Evolutionary conservation across 2,329 filamentous ascomycete species (phyloP), one percentile per base, ranked within the genome.

Genomic region (Pseudonectria foliicola): DNA sequence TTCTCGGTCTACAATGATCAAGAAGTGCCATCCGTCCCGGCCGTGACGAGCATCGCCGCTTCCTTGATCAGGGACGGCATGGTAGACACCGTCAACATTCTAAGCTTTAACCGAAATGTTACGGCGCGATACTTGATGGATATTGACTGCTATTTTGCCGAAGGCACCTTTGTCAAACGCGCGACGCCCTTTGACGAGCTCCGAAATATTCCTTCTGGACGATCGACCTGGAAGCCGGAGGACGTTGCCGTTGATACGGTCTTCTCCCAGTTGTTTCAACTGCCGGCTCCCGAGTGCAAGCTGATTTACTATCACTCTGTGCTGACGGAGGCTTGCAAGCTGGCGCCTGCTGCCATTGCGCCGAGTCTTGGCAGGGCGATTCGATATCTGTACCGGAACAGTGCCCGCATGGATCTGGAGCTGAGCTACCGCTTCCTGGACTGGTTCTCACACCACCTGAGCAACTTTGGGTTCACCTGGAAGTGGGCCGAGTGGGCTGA

Each of bases 381-480:
- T 50, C 78, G 92, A 35, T 94, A 83, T 53, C 69, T 95, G 43
- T 98, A 95, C 67, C 78, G 85, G 43, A 88, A 83, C 56, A 69
- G 85, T 8, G 80, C 87, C 39, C 75, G 73, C 3, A 80, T 96
- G 69, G 92, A 98, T 54, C 69, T 95, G 31, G 89, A 96, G 62
- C 67, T 98, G 28, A 75, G 71, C 37, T 83, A 89, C 53, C 78
- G 92, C 16, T 96, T 96, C 63, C 71, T 95, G 56, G 90, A 96
- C 59, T 98, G 92, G 92, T 98, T 98, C 56, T 77, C 90, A 13
- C 92, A 98, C 59, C 92, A 98, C 66, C 67, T 98, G 47, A 95
- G 89, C 65, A 98, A 98, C 66, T 98, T 98, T 57, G 92, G 94
- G 34, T 98, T 96, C 59, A 92, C 92, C 8, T 98, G 92, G 92